Evolutionary conservation across 2,329 filamentous ascomycete species (phyloP), one percentile per base, ranked within the genome.

Genomic region (Zasmidium cellare): DNA sequence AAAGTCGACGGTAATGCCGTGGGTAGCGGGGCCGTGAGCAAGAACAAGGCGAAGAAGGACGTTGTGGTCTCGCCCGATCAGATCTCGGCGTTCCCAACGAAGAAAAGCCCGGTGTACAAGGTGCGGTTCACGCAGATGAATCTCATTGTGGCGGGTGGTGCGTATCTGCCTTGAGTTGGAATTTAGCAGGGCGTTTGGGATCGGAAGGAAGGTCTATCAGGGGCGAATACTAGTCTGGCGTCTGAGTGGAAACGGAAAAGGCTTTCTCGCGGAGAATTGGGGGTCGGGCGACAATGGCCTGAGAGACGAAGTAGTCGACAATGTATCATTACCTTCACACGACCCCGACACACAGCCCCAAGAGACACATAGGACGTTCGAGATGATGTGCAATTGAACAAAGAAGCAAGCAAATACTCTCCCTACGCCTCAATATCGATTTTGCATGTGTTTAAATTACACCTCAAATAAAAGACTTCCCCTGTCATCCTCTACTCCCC

Each of bases 101-200:
- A 99, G 83, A 96, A 96, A 77, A 93, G 89, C 16, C 92, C 93
- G 0, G 90, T 97, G 11, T 90, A 96, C 75, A 94, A 93, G 76
- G 92, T 96, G 54, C 86, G 89, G 69, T 97, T 97, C 69, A 97
- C 94, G 2, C 82, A 91, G 60, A 97, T 96, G 91, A 99, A 99
- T 72, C 76, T 97, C 64, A 88, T 97, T 12, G 81, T 97, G 60
- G 92, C 92, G 20, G 91, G 90, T 48, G 91, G 92, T 44, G 84
- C 83, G 38, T 87, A 86, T 74, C 70, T 87, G 70, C 85, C 84
- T 38, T 72, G 57, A 67, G 45, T 12, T 24, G 31, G 18, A 14
- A 51, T 41, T 62, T 59, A 58, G 55, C 55, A 58, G 45, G 61
- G 59, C 61, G 59, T 64, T 14, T 18, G n/a, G n/a, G 35, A n/a